A percentile compares a stretch with the other conserved stretches of the same genome.
Evolutionary conservation across 2,329 filamentous ascomycete genomes (phyloP).

Genomic region (Colletotrichum musicola): DNA sequence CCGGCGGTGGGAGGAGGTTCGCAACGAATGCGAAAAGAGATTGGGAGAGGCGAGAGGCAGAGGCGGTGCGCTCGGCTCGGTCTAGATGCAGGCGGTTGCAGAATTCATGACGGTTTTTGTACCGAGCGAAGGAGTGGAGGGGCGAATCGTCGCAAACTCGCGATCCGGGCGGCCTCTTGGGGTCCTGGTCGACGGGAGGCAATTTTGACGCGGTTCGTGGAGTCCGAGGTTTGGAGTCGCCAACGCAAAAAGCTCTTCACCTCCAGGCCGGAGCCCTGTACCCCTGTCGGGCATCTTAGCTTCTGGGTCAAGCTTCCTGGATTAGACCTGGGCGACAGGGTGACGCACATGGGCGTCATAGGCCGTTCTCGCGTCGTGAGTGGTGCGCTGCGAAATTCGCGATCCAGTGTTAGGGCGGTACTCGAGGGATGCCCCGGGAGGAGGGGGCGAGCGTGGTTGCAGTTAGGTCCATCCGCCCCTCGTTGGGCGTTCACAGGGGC

Average conservation of each 20-base stretch:
- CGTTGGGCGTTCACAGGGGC: slow-evolving; percentile 6
- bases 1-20: slow-evolving; percentile 6
- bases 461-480: slow-evolving; percentile 10
- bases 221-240: slow-evolving; percentile 29
- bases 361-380: slow-evolving; percentile 24
- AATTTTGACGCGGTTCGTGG: slow-evolving; percentile 37
- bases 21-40: slow-evolving; percentile 9
- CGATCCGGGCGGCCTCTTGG: slow-evolving; percentile 33
- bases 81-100: not conserved
- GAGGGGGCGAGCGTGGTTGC: slow-evolving; percentile 8
- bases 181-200: slow-evolving; percentile 29
- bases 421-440: slow-evolving; percentile 16
- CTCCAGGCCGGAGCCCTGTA: slow-evolving; percentile 16
- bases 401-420: slow-evolving; percentile 31
- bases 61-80: slow-evolving; percentile 12
- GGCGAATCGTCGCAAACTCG: slow-evolving; percentile 6
- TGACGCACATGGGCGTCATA: slow-evolving; percentile 38
- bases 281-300: slow-evolving; percentile 39
- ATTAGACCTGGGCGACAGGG: slow-evolving; percentile 18
- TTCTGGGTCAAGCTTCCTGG: slow-evolving; percentile 40
- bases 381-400: slow-evolving; percentile 22
- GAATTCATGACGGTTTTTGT: slow-evolving; percentile 19
- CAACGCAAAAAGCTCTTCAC: slow-evolving; percentile 17
- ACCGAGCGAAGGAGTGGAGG: not conserved
- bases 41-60: not conserved